phyloP scores from a whole-genome alignment of 1,284 basidiomycete species.

The Ceratobasidium sp. region DNA sequence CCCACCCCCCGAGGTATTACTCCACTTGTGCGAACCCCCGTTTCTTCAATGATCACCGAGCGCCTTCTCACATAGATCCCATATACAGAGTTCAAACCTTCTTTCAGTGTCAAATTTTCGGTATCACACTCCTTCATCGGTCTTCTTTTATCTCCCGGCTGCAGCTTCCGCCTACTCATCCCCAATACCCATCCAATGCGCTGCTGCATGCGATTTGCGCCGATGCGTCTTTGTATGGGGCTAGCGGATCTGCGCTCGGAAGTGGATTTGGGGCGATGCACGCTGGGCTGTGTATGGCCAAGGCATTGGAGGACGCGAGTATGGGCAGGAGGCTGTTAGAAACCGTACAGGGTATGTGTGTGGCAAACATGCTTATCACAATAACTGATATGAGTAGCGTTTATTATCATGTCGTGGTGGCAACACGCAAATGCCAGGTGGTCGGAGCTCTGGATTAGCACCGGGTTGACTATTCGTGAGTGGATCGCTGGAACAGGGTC shows the following conservation, averaged over 20 bases:
- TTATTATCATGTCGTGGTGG: slow-evolving; percentile 34
- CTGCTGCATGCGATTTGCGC: slow-evolving; percentile 30
- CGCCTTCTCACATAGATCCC: neutral
- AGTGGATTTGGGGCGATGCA: slow-evolving; percentile 29
- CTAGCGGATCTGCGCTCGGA: neutral
- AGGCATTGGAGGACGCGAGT: slow-evolving; percentile 26
- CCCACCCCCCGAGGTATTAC: slow-evolving; percentile 9
- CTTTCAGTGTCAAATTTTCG: slow-evolving; percentile 21
- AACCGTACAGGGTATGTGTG: slow-evolving; percentile 2
- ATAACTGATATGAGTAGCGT: neutral
- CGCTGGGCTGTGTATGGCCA: slow-evolving; percentile 31
- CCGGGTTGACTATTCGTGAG: slow-evolving; percentile 28
- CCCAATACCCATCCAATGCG: slow-evolving; percentile 14
- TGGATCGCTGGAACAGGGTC: neutral
- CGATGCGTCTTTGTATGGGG: slow-evolving; percentile 12
- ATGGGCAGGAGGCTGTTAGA: slow-evolving; percentile 13
- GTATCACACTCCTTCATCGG: slow-evolving; percentile 7
- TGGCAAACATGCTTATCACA: neutral
- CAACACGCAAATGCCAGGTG: slow-evolving; percentile 31
- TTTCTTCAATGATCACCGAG: neutral
- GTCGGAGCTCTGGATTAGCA: slow-evolving; percentile 23
- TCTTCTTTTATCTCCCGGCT: slow-evolving; percentile 17
- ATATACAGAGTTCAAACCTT: slow-evolving; percentile 28
- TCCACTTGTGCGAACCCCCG: slow-evolving; percentile 1
- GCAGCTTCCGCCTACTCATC: slow-evolving; percentile 13